A percentile compares a stretch with the other conserved stretches of the same genome.
Evolutionary conservation across 805 yeast genomes (phyloP).

Genomic region (Dipodascus geniculatus): DNA sequence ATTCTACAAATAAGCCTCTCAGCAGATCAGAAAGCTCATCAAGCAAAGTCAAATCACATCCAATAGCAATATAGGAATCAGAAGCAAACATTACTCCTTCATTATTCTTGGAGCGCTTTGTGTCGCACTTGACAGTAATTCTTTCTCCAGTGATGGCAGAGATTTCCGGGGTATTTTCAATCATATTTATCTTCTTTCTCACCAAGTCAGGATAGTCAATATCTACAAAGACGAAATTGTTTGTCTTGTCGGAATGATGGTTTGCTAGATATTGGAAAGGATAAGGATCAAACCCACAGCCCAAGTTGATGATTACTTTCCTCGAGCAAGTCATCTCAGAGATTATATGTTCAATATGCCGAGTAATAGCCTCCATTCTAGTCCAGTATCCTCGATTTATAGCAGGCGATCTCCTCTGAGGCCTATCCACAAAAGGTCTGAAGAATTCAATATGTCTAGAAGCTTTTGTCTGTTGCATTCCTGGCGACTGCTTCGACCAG

Average conservation of each 20-base stretch:
- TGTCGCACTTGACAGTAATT: background rate
- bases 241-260: constrained; percentile 5
- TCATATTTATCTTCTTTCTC: constrained; percentile 40
- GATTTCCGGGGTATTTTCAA: constrained; percentile 37
- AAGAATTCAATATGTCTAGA: constrained; percentile 34
- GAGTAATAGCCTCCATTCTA: constrained; percentile 57
- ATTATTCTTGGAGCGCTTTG: constrained; percentile 13
- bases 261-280: constrained; percentile 40
- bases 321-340: constrained; percentile 15
- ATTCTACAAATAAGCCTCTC: constrained; percentile 9
- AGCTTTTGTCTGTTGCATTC: constrained; percentile 3
- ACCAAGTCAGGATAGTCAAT: constrained; percentile 68
- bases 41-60: constrained; percentile 50
- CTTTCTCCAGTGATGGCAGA: constrained; percentile 32
- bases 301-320: constrained; percentile 49
- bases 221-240: constrained; percentile 45
- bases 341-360: constrained; percentile 38
- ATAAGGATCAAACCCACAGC: constrained; percentile 66
- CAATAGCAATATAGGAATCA: constrained; percentile 41
- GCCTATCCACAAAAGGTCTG: constrained; percentile 52
- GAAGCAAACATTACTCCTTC: constrained; percentile 26
- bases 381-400: constrained; percentile 79
- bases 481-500: constrained; percentile 10
- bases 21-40: constrained; percentile 26
- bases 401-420: constrained; percentile 63